Conservation (phyloP, 75 land plant species). For the Ceratopteris richardii region DNA sequence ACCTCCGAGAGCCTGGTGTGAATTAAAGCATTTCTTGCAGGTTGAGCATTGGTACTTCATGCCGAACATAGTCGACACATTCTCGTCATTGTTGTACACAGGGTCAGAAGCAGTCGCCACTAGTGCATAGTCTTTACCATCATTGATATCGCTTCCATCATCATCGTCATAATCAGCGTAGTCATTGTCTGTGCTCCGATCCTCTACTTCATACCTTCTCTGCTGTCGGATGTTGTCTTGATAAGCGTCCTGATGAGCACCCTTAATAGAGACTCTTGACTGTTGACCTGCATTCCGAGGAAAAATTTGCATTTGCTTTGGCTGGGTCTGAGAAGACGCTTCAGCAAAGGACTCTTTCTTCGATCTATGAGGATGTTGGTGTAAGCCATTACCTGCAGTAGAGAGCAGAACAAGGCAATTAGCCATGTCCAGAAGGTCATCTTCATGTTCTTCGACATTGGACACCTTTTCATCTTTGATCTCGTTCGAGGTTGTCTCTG, state of each 20-base stretch:
- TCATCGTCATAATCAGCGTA: not conserved
- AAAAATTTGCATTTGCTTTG: no score
- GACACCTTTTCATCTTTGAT: slow-evolving; percentile 1
- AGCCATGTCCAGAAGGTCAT: not conserved
- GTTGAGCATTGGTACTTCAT: slow-evolving; percentile 37
- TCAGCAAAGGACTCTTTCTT: no score
- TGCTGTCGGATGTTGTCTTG: not conserved
- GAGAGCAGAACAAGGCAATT: slow-evolving; percentile 3
- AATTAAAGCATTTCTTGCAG: slow-evolving; percentile 37
- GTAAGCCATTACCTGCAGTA: not conserved
- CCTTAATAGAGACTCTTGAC: no score
- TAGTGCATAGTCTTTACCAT: slow-evolving; percentile 2
- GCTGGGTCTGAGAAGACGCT: no score
- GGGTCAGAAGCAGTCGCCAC: not conserved
- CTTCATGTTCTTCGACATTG: not conserved
- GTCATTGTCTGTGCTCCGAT: no score
- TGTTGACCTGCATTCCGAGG: no score
- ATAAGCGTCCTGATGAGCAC: not conserved
- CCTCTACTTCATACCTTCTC: not conserved
- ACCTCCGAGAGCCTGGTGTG: slow-evolving; percentile 46
- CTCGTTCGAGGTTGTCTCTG: not conserved
- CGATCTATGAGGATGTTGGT: not conserved
- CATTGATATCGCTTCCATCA: slow-evolving; percentile 5
- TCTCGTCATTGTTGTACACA: not conserved
- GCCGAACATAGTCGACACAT: not conserved